phyloP scores from a whole-genome alignment of 2,329 filamentous ascomycete species.

The Cordyceps fumosorosea region DNA sequence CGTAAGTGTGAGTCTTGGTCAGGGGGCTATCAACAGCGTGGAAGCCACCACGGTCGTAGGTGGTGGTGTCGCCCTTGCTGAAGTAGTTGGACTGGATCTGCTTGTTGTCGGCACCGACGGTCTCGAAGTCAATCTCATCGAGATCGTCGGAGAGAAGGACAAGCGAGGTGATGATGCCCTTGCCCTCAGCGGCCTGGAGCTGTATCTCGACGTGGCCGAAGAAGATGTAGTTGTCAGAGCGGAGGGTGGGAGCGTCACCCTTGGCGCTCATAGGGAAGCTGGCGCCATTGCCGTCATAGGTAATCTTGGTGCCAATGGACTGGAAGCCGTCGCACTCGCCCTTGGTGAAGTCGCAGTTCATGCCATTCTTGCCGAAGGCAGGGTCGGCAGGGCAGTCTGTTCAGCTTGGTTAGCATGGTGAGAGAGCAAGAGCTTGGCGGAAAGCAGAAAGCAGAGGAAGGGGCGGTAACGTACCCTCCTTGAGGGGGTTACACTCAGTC shows the following conservation, averaged over 20 bases:
- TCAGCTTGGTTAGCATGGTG: slow-evolving; percentile 17
- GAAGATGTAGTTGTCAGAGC: slow-evolving; percentile 85
- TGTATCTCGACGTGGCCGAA: slow-evolving; percentile 81
- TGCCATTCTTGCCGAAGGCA: slow-evolving; percentile 58
- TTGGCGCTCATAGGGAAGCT: slow-evolving; percentile 62
- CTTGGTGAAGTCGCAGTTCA: slow-evolving; percentile 68
- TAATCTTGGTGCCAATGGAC: slow-evolving; percentile 40
- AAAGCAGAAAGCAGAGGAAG: too few species aligned
- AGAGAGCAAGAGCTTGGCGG: not conserved
- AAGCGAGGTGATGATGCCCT: slow-evolving; percentile 81
- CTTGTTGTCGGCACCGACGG: slow-evolving; percentile 67
- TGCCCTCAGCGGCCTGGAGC: slow-evolving; percentile 71
- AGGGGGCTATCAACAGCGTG: slow-evolving; percentile 49
- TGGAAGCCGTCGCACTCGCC: slow-evolving; percentile 55
- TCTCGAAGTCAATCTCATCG: slow-evolving; percentile 96
- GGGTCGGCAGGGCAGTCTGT: slow-evolving; percentile 66
- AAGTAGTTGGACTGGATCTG: slow-evolving; percentile 88
- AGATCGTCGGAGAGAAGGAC: slow-evolving; percentile 84
- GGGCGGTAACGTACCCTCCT: slow-evolving; percentile 36
- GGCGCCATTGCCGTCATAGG: slow-evolving; percentile 42
- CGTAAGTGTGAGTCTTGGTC: slow-evolving; percentile 61
- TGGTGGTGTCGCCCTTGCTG: slow-evolving; percentile 64
- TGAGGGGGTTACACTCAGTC: slow-evolving; percentile 48
- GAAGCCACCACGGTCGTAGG: slow-evolving; percentile 63
- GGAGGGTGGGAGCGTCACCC: slow-evolving; percentile 64